Evolutionary conservation across 169 alveolate genomes (phyloP).

Genomic region (Babesia bigemina): DNA sequence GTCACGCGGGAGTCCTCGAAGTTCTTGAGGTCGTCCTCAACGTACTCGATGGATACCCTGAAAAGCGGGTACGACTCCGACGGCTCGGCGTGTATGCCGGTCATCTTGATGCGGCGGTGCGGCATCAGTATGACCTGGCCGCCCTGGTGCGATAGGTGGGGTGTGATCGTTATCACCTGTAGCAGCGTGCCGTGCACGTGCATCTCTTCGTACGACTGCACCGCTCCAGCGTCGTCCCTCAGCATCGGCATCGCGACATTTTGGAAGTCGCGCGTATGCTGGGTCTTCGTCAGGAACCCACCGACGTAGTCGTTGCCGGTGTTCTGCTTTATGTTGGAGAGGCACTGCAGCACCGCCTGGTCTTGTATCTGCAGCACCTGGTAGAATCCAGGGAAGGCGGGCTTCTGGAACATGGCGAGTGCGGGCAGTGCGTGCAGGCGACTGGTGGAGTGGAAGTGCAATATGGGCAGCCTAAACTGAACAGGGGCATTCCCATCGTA

Average conservation of each 20-base stretch:
- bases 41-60: conserved; percentile 64
- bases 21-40: conserved; percentile 60
- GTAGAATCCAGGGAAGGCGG: conserved; percentile 83
- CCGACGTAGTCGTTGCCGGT: conserved; percentile 72
- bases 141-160: conserved; percentile 69
- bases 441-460: conserved; percentile 43
- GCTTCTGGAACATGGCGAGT: conserved; percentile 75
- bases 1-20: conserved; percentile 65
- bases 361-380: conserved; percentile 81
- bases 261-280: conserved; percentile 12
- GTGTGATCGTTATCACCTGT: conserved; percentile 72
- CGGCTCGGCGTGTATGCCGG: conserved; percentile 67
- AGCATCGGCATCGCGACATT: conserved; percentile 42
- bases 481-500: conserved; percentile 28
- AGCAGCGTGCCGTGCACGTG: conserved; percentile 72
- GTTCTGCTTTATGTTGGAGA: conserved; percentile 53
- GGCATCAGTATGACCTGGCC: conserved; percentile 84
- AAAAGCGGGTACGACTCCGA: conserved; percentile 49
- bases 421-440: conserved; percentile 71
- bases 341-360: conserved; percentile 65
- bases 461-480: conserved; percentile 52
- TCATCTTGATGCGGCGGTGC: conserved; percentile 70
- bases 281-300: conserved; percentile 65
- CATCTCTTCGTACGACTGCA: conserved; percentile 59
- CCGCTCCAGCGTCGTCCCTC: conserved; percentile 69